Evolutionary conservation across 371 early-diverging fungal genomes (phyloP), one percentile per base, ranked within the genome.

Genomic region (Phascolomyces articulosus): DNA sequence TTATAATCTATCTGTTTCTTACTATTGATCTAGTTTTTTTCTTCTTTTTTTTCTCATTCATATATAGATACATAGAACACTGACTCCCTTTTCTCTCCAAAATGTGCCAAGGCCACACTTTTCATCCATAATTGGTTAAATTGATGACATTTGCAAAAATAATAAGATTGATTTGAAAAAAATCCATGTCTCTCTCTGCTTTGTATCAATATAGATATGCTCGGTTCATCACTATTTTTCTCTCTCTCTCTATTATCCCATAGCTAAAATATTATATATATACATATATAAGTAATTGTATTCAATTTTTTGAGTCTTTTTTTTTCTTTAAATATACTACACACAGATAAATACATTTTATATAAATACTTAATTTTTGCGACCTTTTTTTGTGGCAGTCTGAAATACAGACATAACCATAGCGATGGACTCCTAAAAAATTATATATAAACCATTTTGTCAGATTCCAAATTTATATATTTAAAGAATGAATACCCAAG

Each of bases 321-420:
- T 44, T 15, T n/a, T 44, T 3, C 16, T 44, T 44, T 34, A 9
- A 9, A 11, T 34, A 9, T 6, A 34, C 11, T 34, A 6, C 34
- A 34, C 34, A 34, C 11, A 34, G n/a, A 34, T 11, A 34, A 6
- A n/a, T n/a, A n/a, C 44, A n/a, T 44, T 4, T 13, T n/a, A 13
- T 4, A 4, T 44, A n/a, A 4, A 44, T n/a, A 44, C 44, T 44
- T 44, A 54, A 29, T 49, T n/a, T n/a, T n/a, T 13, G 38, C 53
- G 54, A 51, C 51, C 54, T 24, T 62, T 51, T 16, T 20, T 10
- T 23, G 20, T 31, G 3, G 38, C 51, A 23, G 51, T 9, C 51
- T 51, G 51, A 23, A 75, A 75, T 23, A 67, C 66, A 26, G 78
- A 70, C 68, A 78, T 67, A 7, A 65, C 67, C 69, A 75, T 72